phyloP scores from a whole-genome alignment of 495 filamentous ascomycete species.

The Penicillium simplicissimum region DNA sequence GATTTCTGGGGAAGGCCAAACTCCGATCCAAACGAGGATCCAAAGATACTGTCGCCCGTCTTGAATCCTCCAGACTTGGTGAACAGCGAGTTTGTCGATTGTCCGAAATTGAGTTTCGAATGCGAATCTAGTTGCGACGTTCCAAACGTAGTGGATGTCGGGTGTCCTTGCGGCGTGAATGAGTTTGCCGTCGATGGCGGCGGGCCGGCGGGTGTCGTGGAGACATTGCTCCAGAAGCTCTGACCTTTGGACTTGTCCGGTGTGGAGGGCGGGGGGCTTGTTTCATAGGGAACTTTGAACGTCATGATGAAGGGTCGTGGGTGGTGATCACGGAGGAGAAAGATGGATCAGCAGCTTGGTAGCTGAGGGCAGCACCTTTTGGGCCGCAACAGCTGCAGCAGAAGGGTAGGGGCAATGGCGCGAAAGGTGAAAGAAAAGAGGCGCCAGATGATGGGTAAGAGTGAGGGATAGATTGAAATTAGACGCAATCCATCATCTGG shows the following conservation, averaged over 20 bases:
- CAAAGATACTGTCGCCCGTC: slow-evolving; percentile 45
- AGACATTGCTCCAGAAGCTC: slow-evolving; percentile 53
- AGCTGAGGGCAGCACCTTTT: slow-evolving; percentile 16
- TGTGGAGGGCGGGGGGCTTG: slow-evolving; percentile 41
- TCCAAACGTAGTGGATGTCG: slow-evolving; percentile 62
- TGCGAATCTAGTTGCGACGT: slow-evolving; percentile 59
- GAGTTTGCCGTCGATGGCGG: slow-evolving; percentile 69
- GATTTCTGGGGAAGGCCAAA: slow-evolving; percentile 37
- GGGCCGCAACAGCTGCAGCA: slow-evolving; percentile 29
- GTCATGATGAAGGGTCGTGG: slow-evolving; percentile 35
- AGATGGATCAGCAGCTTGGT: slow-evolving; percentile 16
- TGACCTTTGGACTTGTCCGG: slow-evolving; percentile 45
- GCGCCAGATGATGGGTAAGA: background rate
- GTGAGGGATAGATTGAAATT: background rate
- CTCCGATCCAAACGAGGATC: slow-evolving; percentile 44
- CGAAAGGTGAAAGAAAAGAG: background rate
- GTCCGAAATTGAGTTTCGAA: slow-evolving; percentile 37
- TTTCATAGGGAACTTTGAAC: slow-evolving; percentile 41
- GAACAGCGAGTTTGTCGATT: slow-evolving; percentile 39
- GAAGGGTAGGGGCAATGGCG: slow-evolving; percentile 6
- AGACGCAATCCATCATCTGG: slow-evolving; percentile 11
- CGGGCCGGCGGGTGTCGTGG: slow-evolving; percentile 75
- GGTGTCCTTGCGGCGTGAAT: slow-evolving; percentile 72
- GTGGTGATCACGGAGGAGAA: slow-evolving; percentile 6
- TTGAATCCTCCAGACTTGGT: slow-evolving; percentile 44